phyloP scores from a whole-genome alignment of 495 filamentous ascomycete genomes.

The Penicillium lagena region DNA sequence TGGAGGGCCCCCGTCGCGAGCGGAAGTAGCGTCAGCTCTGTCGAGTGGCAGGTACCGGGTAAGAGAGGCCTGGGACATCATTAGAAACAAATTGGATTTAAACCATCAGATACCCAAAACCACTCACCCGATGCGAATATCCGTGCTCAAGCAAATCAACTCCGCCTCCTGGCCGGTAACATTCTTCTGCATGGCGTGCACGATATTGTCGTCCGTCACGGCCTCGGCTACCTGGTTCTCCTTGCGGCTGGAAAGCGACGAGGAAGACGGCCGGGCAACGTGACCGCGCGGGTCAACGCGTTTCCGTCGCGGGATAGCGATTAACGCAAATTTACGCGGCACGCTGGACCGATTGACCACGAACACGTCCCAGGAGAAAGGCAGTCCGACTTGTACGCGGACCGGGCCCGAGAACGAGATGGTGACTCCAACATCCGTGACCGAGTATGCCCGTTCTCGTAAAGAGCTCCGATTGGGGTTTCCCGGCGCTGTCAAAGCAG shows the following conservation, averaged over 20 bases:
- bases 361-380: conserved; percentile 82
- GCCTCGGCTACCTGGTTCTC: conserved; percentile 62
- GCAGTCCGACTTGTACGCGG: conserved; percentile 59
- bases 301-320: conserved; percentile 73
- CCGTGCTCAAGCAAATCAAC: conserved; percentile 74
- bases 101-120: background rate
- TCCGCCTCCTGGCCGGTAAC: conserved; percentile 66
- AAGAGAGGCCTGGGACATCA: conserved; percentile 50
- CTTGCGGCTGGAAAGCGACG: conserved; percentile 33
- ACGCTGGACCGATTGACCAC: conserved; percentile 72
- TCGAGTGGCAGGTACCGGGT: conserved; percentile 72
- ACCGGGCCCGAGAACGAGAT: conserved; percentile 66
- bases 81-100: conserved; percentile 3
- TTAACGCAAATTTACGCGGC: conserved; percentile 70
- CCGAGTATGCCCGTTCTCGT: conserved; percentile 41
- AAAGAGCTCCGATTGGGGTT: conserved; percentile 41
- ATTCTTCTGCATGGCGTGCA: conserved; percentile 76
- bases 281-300: conserved; percentile 59
- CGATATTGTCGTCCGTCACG: conserved; percentile 75
- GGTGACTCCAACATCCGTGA: conserved; percentile 62
- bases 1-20: conserved; percentile 67
- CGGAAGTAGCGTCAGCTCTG: conserved; percentile 73
- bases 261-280: conserved; percentile 39
- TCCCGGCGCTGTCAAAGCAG: too few relatives aligned
- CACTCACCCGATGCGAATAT: conserved; percentile 72